These are phyloP conservation scores for Mortierella sp. DNA, from an alignment of 371 early-diverging fungal species.

Conservation along the genomic window DNA sequence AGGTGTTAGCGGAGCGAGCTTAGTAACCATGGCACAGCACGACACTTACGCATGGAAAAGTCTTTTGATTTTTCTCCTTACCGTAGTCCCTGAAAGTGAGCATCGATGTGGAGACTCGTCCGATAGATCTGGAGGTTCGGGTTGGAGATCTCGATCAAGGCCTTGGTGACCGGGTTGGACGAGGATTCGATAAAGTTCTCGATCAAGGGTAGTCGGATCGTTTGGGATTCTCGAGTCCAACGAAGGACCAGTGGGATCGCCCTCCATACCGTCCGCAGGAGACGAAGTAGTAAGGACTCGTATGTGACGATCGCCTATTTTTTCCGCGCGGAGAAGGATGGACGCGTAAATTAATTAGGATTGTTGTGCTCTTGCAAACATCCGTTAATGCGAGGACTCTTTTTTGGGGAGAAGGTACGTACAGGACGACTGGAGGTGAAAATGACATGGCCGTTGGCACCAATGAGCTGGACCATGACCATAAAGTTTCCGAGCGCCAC, in stretches of 20 bases:
- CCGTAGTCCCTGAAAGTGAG: slow-evolving; percentile 87
- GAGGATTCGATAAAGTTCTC: slow-evolving; percentile 74
- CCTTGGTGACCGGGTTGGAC: slow-evolving; percentile 73
- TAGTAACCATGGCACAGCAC: not conserved
- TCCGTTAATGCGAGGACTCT: slow-evolving; percentile 1
- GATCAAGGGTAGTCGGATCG: slow-evolving; percentile 68
- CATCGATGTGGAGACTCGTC: slow-evolving; percentile 73
- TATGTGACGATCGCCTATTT: slow-evolving; percentile 76
- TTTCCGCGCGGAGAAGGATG: not conserved
- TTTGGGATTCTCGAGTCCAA: slow-evolving; percentile 71
- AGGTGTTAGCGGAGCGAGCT: slow-evolving; percentile 19
- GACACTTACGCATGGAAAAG: not conserved
- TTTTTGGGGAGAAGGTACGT: slow-evolving; percentile 10
- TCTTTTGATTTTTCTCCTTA: slow-evolving; percentile 42
- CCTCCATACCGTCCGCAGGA: slow-evolving; percentile 68
- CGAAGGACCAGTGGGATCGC: slow-evolving; percentile 77
- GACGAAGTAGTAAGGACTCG: slow-evolving; percentile 73
- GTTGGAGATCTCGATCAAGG: slow-evolving; percentile 72
- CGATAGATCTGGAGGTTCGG: slow-evolving; percentile 79
- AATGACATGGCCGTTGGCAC: slow-evolving; percentile 61
- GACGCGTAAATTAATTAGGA: not conserved
- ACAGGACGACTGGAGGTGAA: slow-evolving; percentile 76
- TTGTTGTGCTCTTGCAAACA: not conserved
- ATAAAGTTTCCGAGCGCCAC: slow-evolving; percentile 87
- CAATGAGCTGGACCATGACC: slow-evolving; percentile 74